These are phyloP conservation scores for Stagonosporopsis chrysanthemi DNA, from an alignment of 2,329 filamentous ascomycete genomes.

Conservation along the genomic window DNA sequence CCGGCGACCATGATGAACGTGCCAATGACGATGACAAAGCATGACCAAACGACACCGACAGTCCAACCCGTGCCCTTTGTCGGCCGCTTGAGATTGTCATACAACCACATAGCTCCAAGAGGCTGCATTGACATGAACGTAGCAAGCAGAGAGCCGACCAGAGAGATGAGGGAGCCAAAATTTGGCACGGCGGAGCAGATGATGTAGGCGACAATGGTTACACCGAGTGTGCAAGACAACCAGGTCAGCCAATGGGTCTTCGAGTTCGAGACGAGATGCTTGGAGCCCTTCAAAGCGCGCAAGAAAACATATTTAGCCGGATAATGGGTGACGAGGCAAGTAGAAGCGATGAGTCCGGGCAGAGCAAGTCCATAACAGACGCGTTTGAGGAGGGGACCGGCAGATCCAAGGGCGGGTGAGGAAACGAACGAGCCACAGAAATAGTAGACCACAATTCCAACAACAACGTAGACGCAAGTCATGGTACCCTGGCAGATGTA, in stretches of 20 bases:
- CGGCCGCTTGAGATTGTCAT: conserved; percentile 14
- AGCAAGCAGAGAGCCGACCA: conserved; percentile 14
- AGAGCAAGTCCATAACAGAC: conserved; percentile 65
- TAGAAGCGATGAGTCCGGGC: conserved; percentile 1
- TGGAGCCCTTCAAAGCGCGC: conserved; percentile 60
- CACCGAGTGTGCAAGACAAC: conserved; percentile 57
- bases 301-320: conserved; percentile 65
- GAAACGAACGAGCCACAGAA: conserved; percentile 70
- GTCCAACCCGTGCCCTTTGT: conserved; percentile 1
- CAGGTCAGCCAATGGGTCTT: conserved; percentile 60
- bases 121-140: conserved; percentile 16
- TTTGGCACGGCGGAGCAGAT: conserved; percentile 13
- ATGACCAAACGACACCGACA: neutral
- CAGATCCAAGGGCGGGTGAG: conserved; percentile 67
- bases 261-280: conserved; percentile 60
- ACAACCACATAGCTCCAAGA: conserved; percentile 18
- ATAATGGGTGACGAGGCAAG: conserved; percentile 29
- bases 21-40: conserved; percentile 4
- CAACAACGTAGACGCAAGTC: conserved; percentile 64
- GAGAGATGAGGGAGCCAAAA: conserved; percentile 8
- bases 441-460: conserved; percentile 65
- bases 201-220: conserved; percentile 7
- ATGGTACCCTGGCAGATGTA: conserved; percentile 66
- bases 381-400: conserved; percentile 66
- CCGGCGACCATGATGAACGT: conserved; percentile 17